Evolutionary conservation across 345 rosid species (phyloP).

Genomic region (Citrus hindsii): DNA sequence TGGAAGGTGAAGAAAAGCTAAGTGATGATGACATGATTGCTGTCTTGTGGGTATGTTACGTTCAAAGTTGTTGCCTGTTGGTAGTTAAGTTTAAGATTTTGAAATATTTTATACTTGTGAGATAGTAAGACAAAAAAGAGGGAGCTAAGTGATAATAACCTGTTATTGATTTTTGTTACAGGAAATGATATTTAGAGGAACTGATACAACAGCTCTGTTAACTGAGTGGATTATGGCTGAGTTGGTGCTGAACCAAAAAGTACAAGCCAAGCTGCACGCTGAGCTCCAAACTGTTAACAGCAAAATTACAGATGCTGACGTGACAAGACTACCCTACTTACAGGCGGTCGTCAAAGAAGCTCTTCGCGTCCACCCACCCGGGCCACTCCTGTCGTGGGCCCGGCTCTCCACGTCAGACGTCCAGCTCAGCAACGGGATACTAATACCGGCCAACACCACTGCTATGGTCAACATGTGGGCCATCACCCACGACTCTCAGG

Average conservation of each 20-base stretch:
- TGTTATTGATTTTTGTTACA: slow-evolving; percentile 6
- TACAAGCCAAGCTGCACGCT: slow-evolving; percentile 47
- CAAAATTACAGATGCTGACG: slow-evolving; percentile 40
- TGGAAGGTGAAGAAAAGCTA: slow-evolving; percentile 73
- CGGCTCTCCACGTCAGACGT: slow-evolving; percentile 81
- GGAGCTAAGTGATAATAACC: not conserved
- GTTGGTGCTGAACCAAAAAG: slow-evolving; percentile 56
- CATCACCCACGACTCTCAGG: slow-evolving; percentile 61
- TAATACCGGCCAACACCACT: slow-evolving; percentile 69
- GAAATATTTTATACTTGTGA: not conserved
- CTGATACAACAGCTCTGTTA: slow-evolving; percentile 82
- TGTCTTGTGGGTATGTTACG: slow-evolving; percentile 66
- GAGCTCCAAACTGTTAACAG: slow-evolving; percentile 31
- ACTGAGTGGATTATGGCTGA: slow-evolving; percentile 95
- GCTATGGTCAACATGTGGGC: slow-evolving; percentile 99
- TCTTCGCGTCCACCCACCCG: slow-evolving; percentile 83
- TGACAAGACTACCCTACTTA: slow-evolving; percentile 62
- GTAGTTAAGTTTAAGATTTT: not conserved
- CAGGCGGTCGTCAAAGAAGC: slow-evolving; percentile 78
- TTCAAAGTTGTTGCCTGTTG: not conserved
- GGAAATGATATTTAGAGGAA: slow-evolving; percentile 95
- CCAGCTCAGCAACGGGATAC: slow-evolving; percentile 73
- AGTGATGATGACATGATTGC: slow-evolving; percentile 84
- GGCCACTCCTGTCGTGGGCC: slow-evolving; percentile 92
- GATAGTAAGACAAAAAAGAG: not conserved